These are phyloP conservation scores for Pontederia crassipes DNA, from an alignment of 176 grass and related monocot genomes.

Conservation along the genomic window DNA sequence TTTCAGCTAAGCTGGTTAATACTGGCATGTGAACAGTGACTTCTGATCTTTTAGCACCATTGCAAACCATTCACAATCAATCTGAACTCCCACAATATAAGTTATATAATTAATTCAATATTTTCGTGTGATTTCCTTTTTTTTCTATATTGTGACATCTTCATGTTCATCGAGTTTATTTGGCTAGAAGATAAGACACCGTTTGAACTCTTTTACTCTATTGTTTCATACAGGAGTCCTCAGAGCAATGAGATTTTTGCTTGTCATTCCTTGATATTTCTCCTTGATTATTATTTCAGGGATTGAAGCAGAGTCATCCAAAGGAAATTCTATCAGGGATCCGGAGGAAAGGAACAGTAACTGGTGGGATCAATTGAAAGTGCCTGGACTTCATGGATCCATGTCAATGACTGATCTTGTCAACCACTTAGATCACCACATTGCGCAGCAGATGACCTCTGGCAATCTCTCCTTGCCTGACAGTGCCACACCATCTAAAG, in stretches of 20 bases:
- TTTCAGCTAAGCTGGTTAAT: too few relatives aligned
- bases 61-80: too few relatives aligned
- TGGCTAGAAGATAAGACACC: too few relatives aligned
- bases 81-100: too few relatives aligned
- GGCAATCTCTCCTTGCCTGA: slow-evolving; percentile 19
- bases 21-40: too few relatives aligned
- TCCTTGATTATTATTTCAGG: not conserved
- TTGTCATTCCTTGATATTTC: not conserved
- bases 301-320: slow-evolving; percentile 1
- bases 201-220: not conserved
- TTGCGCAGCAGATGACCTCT: slow-evolving; percentile 24
- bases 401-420: slow-evolving; percentile 46
- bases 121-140: too few relatives aligned
- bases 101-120: too few relatives aligned
- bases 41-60: too few relatives aligned
- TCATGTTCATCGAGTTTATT: too few relatives aligned
- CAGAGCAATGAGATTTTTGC: not conserved
- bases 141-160: too few relatives aligned
- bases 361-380: slow-evolving; percentile 32
- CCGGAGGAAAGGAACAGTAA: slow-evolving; percentile 21
- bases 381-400: slow-evolving; percentile 51
- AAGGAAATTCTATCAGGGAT: slow-evolving; percentile 7
- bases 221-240: not conserved
- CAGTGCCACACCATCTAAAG: slow-evolving; percentile 20
- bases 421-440: slow-evolving; percentile 36